Percentiles rank a stretch among this genome's conserved stretches.
Conservation (phyloP, 768 basidiomycete species). For the Leccinum imitatum region DNA sequence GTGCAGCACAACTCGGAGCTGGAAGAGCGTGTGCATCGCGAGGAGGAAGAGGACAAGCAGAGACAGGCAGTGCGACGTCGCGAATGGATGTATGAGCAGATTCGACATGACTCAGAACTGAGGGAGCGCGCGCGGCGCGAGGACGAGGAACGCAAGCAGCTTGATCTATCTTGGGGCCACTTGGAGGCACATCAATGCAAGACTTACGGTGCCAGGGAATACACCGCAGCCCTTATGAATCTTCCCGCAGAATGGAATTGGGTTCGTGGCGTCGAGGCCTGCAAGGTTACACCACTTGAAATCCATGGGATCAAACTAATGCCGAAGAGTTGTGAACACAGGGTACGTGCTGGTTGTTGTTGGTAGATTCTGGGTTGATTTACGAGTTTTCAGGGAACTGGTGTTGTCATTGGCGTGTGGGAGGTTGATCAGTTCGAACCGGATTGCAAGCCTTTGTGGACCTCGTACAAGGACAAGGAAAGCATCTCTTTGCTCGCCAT, state of each 20-base stretch:
- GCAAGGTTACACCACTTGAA: background rate
- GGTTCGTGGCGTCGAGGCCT: background rate
- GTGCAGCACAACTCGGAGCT: conserved; percentile 10
- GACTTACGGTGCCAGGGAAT: background rate
- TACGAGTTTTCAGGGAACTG: background rate
- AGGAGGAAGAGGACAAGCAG: background rate
- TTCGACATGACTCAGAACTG: background rate
- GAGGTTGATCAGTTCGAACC: background rate
- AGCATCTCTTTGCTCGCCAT: background rate
- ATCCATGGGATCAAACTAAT: background rate
- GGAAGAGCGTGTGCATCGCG: background rate
- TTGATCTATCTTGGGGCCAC: background rate
- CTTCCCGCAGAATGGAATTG: background rate
- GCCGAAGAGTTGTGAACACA: background rate
- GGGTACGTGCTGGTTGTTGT: background rate
- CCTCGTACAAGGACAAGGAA: background rate
- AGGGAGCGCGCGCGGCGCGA: background rate
- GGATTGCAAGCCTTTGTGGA: background rate
- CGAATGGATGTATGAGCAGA: background rate
- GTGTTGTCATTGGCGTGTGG: background rate
- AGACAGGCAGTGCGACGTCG: background rate
- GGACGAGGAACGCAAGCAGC: background rate
- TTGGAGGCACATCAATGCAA: background rate
- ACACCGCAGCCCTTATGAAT: background rate
- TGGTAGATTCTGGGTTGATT: background rate